Conservation (phyloP, 2,329 filamentous ascomycete genomes). For the Verticillium isaacii region DNA sequence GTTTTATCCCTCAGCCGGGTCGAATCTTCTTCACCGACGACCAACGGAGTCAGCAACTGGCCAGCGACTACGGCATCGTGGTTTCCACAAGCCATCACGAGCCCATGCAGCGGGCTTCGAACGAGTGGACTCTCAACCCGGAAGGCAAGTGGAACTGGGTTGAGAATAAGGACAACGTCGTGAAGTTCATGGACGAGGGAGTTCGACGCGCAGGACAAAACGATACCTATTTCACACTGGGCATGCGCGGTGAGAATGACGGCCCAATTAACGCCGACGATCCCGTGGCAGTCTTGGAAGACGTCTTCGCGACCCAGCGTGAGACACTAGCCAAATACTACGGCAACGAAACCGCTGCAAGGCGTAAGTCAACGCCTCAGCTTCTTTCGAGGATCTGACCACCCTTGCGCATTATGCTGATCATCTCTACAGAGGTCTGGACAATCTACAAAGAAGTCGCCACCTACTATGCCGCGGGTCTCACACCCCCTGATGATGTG, state of each 20-base stretch:
- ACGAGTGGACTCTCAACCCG: constrained; percentile 42
- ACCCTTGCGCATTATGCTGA: constrained; percentile 41
- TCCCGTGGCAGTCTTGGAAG: constrained; percentile 51
- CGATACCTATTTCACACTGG: constrained; percentile 59
- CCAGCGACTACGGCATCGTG: constrained; percentile 65
- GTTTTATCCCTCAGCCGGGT: constrained; percentile 44
- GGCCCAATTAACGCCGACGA: constrained; percentile 47
- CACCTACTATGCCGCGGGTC: constrained; percentile 52
- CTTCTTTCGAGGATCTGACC: constrained; percentile 35
- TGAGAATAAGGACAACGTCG: constrained; percentile 59
- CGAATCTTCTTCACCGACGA: constrained; percentile 67
- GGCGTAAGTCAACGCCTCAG: constrained; percentile 52
- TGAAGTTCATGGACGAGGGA: constrained; percentile 57
- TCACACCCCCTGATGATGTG: constrained; percentile 50
- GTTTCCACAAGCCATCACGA: constrained; percentile 67
- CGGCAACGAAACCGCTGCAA: constrained; percentile 46
- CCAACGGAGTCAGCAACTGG: constrained; percentile 56
- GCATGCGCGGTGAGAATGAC: constrained; percentile 65
- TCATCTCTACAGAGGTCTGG: constrained; percentile 57
- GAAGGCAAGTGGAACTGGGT: constrained; percentile 61
- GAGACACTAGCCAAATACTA: constrained; percentile 54
- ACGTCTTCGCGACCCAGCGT: constrained; percentile 54
- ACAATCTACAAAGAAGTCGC: constrained; percentile 60
- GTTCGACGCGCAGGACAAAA: constrained; percentile 46
- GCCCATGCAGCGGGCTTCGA: constrained; percentile 55